Evolutionary conservation across 1,284 basidiomycete species (phyloP).

Genomic region (Rhodofomes roseus): DNA sequence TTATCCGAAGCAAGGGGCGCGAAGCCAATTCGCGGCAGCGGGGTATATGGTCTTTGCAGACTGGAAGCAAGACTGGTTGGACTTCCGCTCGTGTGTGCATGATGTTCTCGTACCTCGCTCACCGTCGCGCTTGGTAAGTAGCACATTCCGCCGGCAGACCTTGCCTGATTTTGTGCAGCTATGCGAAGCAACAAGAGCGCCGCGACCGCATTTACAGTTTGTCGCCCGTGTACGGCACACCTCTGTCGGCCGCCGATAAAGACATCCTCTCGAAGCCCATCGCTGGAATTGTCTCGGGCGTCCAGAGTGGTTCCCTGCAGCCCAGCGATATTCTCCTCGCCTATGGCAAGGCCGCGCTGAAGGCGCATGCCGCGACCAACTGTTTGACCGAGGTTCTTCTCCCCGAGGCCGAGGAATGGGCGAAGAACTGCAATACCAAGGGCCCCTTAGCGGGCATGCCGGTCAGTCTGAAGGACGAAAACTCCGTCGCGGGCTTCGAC

Average conservation of each 20-base stretch:
- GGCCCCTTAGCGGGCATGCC: constrained; percentile 66
- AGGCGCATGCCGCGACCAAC: constrained; percentile 50
- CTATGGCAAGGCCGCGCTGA: constrained; percentile 48
- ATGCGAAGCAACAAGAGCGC: constrained; percentile 44
- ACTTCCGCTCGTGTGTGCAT: neutral
- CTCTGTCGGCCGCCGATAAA: constrained; percentile 35
- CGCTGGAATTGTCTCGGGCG: constrained; percentile 36
- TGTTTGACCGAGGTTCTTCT: constrained; percentile 58
- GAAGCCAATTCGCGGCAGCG: neutral
- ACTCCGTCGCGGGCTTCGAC: constrained; percentile 67
- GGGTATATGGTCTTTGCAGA: neutral
- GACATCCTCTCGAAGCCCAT: constrained; percentile 38
- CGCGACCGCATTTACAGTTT: constrained; percentile 38
- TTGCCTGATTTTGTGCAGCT: constrained; percentile 14
- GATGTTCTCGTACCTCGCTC: constrained; percentile 28
- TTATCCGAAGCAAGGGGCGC: neutral
- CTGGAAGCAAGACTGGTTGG: neutral
- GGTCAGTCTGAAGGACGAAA: constrained; percentile 64
- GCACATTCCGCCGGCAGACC: neutral
- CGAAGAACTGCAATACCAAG: constrained; percentile 34
- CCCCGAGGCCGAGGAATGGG: constrained; percentile 40
- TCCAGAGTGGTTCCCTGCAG: constrained; percentile 36
- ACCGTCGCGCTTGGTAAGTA: constrained; percentile 32
- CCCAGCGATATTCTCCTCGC: constrained; percentile 41
- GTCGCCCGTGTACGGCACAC: constrained; percentile 35